phyloP scores from a whole-genome alignment of 164 flowering plant genomes.

The Piper longum region DNA sequence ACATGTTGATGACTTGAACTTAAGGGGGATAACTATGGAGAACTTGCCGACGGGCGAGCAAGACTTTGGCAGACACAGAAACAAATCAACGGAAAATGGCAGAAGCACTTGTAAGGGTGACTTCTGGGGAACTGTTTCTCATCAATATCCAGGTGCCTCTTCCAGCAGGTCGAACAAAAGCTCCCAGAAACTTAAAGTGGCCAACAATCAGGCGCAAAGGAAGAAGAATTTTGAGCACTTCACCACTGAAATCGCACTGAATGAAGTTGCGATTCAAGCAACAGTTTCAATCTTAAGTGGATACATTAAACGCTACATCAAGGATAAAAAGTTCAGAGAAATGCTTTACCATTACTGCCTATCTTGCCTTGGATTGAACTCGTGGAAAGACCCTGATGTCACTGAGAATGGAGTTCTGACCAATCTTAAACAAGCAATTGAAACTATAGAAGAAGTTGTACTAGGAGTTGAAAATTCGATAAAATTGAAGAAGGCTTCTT shows the following conservation, averaged over 20 bases:
- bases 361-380: slow-evolving; percentile 27
- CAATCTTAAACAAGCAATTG: slow-evolving; percentile 51
- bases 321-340: slow-evolving; percentile 32
- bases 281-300: slow-evolving; percentile 49
- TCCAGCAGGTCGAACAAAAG: slow-evolving; percentile 9
- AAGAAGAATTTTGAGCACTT: slow-evolving; percentile 5
- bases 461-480: slow-evolving; percentile 24
- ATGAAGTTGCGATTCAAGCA: slow-evolving; percentile 60
- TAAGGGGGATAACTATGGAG: slow-evolving; percentile 4
- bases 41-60: slow-evolving; percentile 8
- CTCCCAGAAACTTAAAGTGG: slow-evolving; percentile 13
- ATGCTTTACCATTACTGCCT: slow-evolving; percentile 27
- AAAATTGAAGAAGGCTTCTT: slow-evolving; percentile 43
- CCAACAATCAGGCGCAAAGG: slow-evolving; percentile 15
- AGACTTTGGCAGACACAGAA: slow-evolving; percentile 7
- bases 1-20: background rate
- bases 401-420: slow-evolving; percentile 26
- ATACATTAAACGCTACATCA: slow-evolving; percentile 27
- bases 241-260: slow-evolving; percentile 34
- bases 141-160: slow-evolving; percentile 6
- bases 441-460: slow-evolving; percentile 33
- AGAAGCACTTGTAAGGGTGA: slow-evolving; percentile 4
- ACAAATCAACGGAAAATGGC: slow-evolving; percentile 9
- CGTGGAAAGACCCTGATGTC: slow-evolving; percentile 15
- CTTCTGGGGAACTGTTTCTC: slow-evolving; percentile 10